Conservation (phyloP, 2,329 filamentous ascomycete genomes). For the Aureobasidium leucospermi region DNA sequence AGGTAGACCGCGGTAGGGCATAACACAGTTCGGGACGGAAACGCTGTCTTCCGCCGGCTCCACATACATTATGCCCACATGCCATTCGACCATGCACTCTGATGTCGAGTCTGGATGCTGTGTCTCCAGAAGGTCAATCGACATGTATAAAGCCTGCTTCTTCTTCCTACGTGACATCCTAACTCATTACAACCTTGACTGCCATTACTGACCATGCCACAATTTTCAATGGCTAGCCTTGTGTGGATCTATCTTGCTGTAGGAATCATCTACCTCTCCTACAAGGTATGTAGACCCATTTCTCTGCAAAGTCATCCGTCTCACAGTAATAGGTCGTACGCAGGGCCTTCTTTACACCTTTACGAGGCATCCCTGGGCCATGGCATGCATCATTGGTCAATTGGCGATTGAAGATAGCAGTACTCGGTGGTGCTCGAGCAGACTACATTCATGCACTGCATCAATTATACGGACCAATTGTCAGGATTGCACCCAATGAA, state of each 20-base stretch:
- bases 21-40: neutral
- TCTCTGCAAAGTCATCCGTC: no score
- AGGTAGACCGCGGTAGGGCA: neutral
- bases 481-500: slow-evolving; percentile 25
- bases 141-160: neutral
- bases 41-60: neutral
- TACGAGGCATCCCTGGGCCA: slow-evolving; percentile 25
- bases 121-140: neutral
- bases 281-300: neutral
- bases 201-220: neutral
- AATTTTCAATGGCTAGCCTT: neutral
- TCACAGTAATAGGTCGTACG: neutral
- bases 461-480: slow-evolving; percentile 24
- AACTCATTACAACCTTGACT: neutral
- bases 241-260: neutral
- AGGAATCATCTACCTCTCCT: neutral
- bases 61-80: slow-evolving; percentile 5
- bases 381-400: slow-evolving; percentile 21
- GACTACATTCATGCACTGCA: slow-evolving; percentile 35
- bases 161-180: neutral
- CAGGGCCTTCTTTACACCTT: slow-evolving; percentile 16
- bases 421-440: slow-evolving; percentile 31
- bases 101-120: neutral
- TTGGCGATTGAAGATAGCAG: slow-evolving; percentile 29
- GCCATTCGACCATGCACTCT: neutral